phyloP scores from a whole-genome alignment of 768 basidiomycete genomes.

The Botryobasidium botryosum region DNA sequence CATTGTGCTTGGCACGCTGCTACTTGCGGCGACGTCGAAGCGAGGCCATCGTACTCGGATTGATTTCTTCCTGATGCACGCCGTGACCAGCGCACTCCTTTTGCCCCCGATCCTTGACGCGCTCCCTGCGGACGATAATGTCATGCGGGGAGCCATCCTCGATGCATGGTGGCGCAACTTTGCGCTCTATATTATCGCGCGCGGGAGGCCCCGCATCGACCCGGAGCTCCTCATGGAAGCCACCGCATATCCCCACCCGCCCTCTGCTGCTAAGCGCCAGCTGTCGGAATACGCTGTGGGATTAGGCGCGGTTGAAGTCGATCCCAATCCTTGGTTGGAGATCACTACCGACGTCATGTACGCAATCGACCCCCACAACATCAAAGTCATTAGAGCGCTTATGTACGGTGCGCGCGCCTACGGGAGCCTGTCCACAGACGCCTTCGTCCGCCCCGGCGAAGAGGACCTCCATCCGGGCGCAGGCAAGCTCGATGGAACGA shows the following conservation, averaged over 20 bases:
- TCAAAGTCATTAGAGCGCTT: constrained; percentile 5
- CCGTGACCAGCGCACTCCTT: constrained; percentile 5
- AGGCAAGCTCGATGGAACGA: constrained; percentile 38
- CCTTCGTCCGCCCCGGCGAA: no score
- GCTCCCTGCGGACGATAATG: no score
- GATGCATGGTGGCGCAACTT: no score
- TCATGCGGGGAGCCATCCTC: constrained; percentile 2
- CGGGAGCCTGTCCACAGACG: no score
- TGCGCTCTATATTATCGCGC: no score
- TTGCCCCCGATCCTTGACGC: constrained; percentile 1
- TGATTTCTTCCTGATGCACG: constrained; percentile 11
- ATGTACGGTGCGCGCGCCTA: constrained; percentile 1
- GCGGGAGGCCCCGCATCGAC: constrained; percentile 3
- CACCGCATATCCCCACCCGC: background rate
- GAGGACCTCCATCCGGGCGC: constrained; percentile 38
- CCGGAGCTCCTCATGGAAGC: background rate
- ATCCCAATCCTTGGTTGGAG: constrained; percentile 3
- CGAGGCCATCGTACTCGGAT: constrained; percentile 3
- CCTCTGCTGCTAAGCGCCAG: background rate
- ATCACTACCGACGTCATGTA: constrained; percentile 3
- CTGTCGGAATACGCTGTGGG: background rate
- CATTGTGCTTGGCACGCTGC: no score
- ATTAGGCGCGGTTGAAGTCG: no score
- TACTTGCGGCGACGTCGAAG: no score
- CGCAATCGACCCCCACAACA: constrained; percentile 8